A percentile compares a stretch with the other conserved stretches of the same genome.
Evolutionary conservation across 2,329 filamentous ascomycete species (phyloP).

Genomic region (Aspergillus quadricinctus): DNA sequence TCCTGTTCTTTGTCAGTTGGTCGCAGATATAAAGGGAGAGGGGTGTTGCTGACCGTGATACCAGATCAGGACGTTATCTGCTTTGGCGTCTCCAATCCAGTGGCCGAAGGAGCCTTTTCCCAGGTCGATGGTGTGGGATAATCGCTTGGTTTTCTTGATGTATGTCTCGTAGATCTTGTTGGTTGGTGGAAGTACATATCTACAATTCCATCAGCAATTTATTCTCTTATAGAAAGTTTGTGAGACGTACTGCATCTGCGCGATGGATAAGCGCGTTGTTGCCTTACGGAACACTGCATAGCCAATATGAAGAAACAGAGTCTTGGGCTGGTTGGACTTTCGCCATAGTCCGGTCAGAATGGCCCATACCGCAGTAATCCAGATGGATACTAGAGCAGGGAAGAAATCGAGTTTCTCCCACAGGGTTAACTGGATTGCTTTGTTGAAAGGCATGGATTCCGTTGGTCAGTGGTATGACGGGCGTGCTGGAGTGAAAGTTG

Average conservation of each 20-base stretch:
- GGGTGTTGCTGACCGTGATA: conserved; percentile 28
- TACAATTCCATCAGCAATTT: conserved; percentile 4
- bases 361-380: conserved; percentile 24
- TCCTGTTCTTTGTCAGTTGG: conserved; percentile 29
- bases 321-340: conserved; percentile 25
- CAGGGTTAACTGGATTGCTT: conserved; percentile 22
- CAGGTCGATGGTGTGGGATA: conserved; percentile 27
- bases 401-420: conserved; percentile 26
- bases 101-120: conserved; percentile 33
- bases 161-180: conserved; percentile 28
- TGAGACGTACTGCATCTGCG: conserved; percentile 28
- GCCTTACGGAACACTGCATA: conserved; percentile 32
- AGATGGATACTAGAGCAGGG: conserved; percentile 29
- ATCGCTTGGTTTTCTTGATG: conserved; percentile 19
- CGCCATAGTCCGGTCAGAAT: conserved; percentile 26
- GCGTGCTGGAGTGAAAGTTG: neutral
- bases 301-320: conserved; percentile 30
- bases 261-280: conserved; percentile 21
- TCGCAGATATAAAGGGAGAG: too few species aligned
- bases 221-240: neutral
- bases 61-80: conserved; percentile 38
- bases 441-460: conserved; percentile 14
- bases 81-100: conserved; percentile 35
- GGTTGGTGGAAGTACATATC: conserved; percentile 19
- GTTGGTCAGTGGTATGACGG: neutral